These are phyloP conservation scores for Podila minutissima DNA, from an alignment of 192 early-diverging fungal species.

Conservation along the genomic window DNA sequence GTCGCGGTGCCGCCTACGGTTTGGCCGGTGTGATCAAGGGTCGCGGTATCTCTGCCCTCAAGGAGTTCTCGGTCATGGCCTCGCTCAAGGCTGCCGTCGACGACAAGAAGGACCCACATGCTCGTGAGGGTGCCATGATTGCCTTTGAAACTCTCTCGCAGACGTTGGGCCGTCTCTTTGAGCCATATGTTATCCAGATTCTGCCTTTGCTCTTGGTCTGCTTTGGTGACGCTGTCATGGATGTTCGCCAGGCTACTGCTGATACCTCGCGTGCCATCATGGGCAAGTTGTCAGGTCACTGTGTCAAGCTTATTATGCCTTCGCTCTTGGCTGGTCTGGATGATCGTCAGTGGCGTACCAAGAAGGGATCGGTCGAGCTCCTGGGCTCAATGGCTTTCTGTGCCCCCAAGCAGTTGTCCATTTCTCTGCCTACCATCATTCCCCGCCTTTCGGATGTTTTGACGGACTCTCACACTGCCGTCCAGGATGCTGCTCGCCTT, in stretches of 20 bases:
- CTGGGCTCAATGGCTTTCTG: slow-evolving; percentile 95
- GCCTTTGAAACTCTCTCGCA: slow-evolving; percentile 91
- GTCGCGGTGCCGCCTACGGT: slow-evolving; percentile 96
- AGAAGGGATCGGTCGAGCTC: slow-evolving; percentile 95
- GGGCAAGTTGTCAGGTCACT: slow-evolving; percentile 93
- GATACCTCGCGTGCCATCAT: slow-evolving; percentile 94
- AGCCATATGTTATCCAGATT: slow-evolving; percentile 96
- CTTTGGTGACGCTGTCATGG: slow-evolving; percentile 84
- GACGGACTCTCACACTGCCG: slow-evolving; percentile 92
- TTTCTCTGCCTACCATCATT: slow-evolving; percentile 90
- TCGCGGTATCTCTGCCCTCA: slow-evolving; percentile 86
- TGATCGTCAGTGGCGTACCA: slow-evolving; percentile 95
- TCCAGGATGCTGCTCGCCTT: slow-evolving; percentile 85
- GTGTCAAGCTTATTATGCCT: slow-evolving; percentile 96
- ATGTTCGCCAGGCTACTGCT: slow-evolving; percentile 87
- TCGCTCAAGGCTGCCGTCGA: slow-evolving; percentile 84
- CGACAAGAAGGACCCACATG: slow-evolving; percentile 77
- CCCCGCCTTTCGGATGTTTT: slow-evolving; percentile 93
- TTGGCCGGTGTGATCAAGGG: slow-evolving; percentile 95
- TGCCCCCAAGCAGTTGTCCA: slow-evolving; percentile 93
- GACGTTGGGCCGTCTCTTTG: slow-evolving; percentile 91
- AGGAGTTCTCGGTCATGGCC: slow-evolving; percentile 84
- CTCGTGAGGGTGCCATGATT: slow-evolving; percentile 93
- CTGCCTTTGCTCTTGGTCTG: slow-evolving; percentile 87
- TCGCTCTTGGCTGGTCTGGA: slow-evolving; percentile 87